Percentiles rank a stretch among this genome's conserved stretches.
These are phyloP conservation scores for bread wheat (Triticum aestivum) DNA, from an alignment of 176 grass and related monocot species.

Conservation along the genomic window DNA sequence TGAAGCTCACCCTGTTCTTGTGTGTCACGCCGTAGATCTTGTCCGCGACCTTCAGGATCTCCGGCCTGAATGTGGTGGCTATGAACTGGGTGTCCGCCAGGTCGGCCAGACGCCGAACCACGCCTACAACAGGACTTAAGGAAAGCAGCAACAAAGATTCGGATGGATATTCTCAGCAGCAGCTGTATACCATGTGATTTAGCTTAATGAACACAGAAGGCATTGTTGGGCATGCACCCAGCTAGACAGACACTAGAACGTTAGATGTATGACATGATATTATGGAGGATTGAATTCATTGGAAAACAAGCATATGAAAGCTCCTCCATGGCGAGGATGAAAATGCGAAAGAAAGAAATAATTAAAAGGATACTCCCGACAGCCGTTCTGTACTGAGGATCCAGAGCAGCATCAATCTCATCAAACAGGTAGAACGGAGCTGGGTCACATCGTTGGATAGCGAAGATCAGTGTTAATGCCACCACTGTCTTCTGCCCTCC, in stretches of 20 bases:
- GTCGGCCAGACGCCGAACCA: constrained; percentile 81
- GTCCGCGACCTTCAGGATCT: constrained; percentile 88
- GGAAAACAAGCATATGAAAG: neutral
- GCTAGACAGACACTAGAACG: neutral
- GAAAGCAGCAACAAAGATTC: constrained; percentile 14
- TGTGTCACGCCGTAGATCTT: constrained; percentile 96
- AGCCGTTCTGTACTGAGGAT: constrained; percentile 91
- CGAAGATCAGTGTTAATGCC: constrained; percentile 89
- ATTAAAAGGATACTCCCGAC: constrained; percentile 94
- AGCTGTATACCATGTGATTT: neutral
- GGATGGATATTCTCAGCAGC: neutral
- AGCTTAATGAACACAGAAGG: neutral
- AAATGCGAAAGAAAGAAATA: neutral
- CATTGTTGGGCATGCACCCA: neutral
- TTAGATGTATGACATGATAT: constrained; percentile 8
- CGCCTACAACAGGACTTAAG: constrained; percentile 72
- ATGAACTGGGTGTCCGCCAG: constrained; percentile 87
- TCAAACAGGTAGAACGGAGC: constrained; percentile 98
- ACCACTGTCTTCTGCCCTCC: constrained; percentile 98
- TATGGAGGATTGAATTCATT: neutral
- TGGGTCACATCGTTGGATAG: constrained; percentile 96
- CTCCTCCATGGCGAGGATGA: neutral
- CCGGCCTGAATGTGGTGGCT: constrained; percentile 80
- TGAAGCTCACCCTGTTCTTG: constrained; percentile 88
- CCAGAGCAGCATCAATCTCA: constrained; percentile 97